Base-by-base conservation (phyloP, 176 grass and related monocot species). In the Carex myosuroides region DNA sequence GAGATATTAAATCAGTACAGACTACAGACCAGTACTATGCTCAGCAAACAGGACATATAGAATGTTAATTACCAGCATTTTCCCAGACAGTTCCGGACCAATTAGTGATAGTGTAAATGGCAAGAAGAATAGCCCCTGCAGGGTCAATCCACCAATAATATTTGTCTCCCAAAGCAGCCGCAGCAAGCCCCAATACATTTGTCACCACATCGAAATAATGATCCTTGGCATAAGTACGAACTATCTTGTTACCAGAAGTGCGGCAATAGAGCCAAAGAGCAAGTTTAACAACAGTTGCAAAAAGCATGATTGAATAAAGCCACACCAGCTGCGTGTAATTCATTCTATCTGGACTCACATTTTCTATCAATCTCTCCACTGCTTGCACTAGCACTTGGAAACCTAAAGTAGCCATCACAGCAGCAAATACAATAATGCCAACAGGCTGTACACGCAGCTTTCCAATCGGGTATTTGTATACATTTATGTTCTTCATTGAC, bases 71-170 rank as follows among this genome's bases (percentile, higher is more conserved):
- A 98, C 95, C 92, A 85, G 92, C 92, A 93, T 98, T 98, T 88
- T 98, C 95, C 95, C 89, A 93, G 4, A 98, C 92, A 26, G 95
- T 98, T 86, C 92, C 95, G 17, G 95, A 98, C 95, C 95, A 94
- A 71, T 98, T 98, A 81, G 86, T 35, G 83, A 98, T 94, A 20
- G 95, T 98, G 81, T 98, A 98, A 16, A 98, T 89, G 65, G 92
- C 95, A 85, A 98, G 92, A 76, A 83, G 13, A 72, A 98, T 98
- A 69, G 95, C 95, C 32, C 95, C 95, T 65, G 79, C 20, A 80
- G 92, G 95, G 63, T 94, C 95, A 10, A 94, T 98, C 95, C 95
- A 98, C 95, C 92, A 94, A 86, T 94, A 94, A 60, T 89, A 97
- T 50, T 77, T 91, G 83, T 97, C 92, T 20, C 92, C 95, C 48